Conservation (phyloP, 163 green algal genomes). For the Chlamydomonas reinhardtii region DNA sequence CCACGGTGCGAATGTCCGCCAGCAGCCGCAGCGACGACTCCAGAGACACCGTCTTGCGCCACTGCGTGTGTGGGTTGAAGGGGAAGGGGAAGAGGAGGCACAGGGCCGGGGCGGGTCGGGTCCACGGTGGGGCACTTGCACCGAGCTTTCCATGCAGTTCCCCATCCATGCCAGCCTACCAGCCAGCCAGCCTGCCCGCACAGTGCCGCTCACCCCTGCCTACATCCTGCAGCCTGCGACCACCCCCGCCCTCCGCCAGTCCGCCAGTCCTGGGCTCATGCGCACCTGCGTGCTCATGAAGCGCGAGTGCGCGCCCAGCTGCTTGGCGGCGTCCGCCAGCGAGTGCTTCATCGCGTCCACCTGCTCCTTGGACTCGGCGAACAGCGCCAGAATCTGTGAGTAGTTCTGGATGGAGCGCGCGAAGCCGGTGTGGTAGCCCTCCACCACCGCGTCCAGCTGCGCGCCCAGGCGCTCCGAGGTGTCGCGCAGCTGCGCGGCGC, state of each 20-base stretch:
- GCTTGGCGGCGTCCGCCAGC: conserved; percentile 72
- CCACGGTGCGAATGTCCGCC: conserved; percentile 69
- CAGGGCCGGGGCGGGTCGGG: no score
- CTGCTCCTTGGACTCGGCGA: conserved; percentile 77
- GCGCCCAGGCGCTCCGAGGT: conserved; percentile 74
- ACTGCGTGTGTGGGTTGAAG: no score
- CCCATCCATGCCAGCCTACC: no score
- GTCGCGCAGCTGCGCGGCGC: conserved; percentile 69
- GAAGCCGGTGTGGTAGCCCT: conserved; percentile 90
- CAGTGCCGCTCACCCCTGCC: no score
- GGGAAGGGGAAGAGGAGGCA: no score
- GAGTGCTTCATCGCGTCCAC: conserved; percentile 61
- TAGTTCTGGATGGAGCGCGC: conserved; percentile 95
- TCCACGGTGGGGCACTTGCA: neutral
- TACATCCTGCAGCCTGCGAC: no score
- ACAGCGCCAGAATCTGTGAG: conserved; percentile 85
- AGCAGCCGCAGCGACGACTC: conserved; percentile 73
- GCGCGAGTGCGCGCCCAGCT: conserved; percentile 71
- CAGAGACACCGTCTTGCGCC: conserved; percentile 69
- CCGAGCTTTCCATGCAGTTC: no score
- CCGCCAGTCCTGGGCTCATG: no score
- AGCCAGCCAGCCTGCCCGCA: no score
- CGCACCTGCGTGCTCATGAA: conserved; percentile 70
- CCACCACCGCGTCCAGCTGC: conserved; percentile 88
- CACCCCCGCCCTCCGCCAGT: no score